A percentile compares a stretch with the other conserved stretches of the same genome.
These are phyloP conservation scores for Calonectria leucothoes DNA, from an alignment of 2,329 filamentous ascomycete genomes.

Conservation along the genomic window DNA sequence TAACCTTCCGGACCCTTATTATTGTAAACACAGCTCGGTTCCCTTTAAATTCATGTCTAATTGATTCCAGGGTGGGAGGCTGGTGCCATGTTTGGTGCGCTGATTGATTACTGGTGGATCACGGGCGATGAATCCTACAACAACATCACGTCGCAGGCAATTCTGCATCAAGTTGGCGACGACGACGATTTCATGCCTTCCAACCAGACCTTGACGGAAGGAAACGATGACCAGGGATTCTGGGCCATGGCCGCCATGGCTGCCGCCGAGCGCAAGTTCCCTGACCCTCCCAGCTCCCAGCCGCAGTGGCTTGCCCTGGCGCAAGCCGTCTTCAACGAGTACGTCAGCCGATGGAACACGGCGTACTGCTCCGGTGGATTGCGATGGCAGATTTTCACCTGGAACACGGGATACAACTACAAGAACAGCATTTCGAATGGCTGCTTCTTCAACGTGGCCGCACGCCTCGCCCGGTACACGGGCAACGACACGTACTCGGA, in stretches of 20 bases:
- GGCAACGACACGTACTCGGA: constrained; percentile 81
- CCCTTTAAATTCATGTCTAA: constrained; percentile 24
- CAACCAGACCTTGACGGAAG: constrained; percentile 71
- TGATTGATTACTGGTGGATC: constrained; percentile 79
- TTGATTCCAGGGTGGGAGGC: constrained; percentile 72
- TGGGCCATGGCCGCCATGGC: constrained; percentile 86
- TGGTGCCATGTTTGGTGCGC: constrained; percentile 75
- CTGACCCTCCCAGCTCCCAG: constrained; percentile 70
- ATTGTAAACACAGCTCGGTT: constrained; percentile 61
- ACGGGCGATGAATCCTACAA: constrained; percentile 78
- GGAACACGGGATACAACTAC: constrained; percentile 78
- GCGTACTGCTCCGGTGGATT: constrained; percentile 76
- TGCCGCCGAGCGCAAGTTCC: constrained; percentile 81
- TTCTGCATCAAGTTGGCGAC: constrained; percentile 71
- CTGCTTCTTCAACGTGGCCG: constrained; percentile 76
- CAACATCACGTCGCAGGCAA: constrained; percentile 65
- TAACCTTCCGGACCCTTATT: constrained; percentile 71
- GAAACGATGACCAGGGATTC: constrained; percentile 84
- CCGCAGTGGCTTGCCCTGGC: constrained; percentile 82
- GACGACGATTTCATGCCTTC: constrained; percentile 73
- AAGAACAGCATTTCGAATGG: constrained; percentile 78
- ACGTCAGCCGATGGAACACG: constrained; percentile 76
- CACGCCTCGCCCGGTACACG: constrained; percentile 82
- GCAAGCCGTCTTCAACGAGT: constrained; percentile 85
- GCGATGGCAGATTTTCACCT: constrained; percentile 87